Conservation (phyloP, 768 basidiomycete species). For the Myochromella boudieri region DNA sequence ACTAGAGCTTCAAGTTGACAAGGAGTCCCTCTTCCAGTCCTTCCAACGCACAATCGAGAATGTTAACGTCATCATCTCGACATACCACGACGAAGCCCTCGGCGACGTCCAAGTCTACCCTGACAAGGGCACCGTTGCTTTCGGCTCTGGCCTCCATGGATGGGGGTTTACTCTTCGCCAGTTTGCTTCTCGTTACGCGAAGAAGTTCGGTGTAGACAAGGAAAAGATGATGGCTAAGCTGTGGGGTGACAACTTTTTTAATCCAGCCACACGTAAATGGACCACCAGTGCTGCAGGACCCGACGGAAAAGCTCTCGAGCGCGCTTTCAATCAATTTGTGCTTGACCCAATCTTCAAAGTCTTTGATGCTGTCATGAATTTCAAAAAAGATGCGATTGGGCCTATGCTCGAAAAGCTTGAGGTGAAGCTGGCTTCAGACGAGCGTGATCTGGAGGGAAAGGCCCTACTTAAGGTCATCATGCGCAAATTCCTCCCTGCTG, state of each 20-base stretch:
- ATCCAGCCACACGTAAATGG: constrained; percentile 96
- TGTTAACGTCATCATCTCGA: constrained; percentile 98
- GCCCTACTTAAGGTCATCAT: constrained; percentile 95
- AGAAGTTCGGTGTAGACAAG: constrained; percentile 99
- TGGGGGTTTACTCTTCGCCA: constrained; percentile 99
- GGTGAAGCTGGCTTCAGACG: constrained; percentile 81
- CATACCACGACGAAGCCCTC: constrained; percentile 90
- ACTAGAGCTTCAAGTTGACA: constrained; percentile 95
- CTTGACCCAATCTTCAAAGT: constrained; percentile 99
- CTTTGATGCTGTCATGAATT: constrained; percentile 99
- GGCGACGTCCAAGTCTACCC: constrained; percentile 99
- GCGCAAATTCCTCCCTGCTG: constrained; percentile 99
- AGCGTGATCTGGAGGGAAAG: constrained; percentile 95
- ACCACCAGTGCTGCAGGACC: constrained; percentile 71
- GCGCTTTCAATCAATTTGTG: constrained; percentile 98
- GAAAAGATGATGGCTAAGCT: constrained; percentile 97
- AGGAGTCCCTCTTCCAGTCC: constrained; percentile 96
- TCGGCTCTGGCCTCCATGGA: constrained; percentile 98
- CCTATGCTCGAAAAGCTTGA: constrained; percentile 96
- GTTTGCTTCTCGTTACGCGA: constrained; percentile 91
- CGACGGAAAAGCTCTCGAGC: constrained; percentile 91
- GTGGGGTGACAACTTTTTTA: constrained; percentile 99
- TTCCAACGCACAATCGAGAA: constrained; percentile 97
- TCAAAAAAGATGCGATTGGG: constrained; percentile 87
- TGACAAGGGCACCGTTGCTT: constrained; percentile 96